Conservation (phyloP, 2,329 filamentous ascomycete species). For the Fonsecaea multimorphosa region DNA sequence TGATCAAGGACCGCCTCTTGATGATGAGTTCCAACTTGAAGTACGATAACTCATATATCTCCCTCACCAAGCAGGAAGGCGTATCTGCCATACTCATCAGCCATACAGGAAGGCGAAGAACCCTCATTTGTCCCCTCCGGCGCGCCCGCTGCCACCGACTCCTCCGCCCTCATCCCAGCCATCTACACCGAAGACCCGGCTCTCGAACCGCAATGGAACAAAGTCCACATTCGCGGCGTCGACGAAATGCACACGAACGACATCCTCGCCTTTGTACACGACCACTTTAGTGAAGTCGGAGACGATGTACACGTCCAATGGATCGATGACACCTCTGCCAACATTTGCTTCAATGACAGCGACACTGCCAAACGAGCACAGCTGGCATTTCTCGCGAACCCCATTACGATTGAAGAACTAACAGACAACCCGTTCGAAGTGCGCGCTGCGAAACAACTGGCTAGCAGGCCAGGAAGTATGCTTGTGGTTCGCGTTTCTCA, state of each 20-base stretch:
- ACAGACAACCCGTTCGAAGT: conserved; percentile 67
- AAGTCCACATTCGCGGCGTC: conserved; percentile 83
- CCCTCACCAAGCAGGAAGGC: not conserved
- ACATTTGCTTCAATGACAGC: conserved; percentile 73
- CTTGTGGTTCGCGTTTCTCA: conserved; percentile 78
- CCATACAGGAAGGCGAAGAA: conserved; percentile 40
- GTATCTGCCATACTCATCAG: conserved; percentile 24
- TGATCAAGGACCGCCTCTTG: conserved; percentile 34
- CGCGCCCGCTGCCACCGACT: conserved; percentile 21
- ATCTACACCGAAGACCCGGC: conserved; percentile 40
- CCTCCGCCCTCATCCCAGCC: conserved; percentile 34
- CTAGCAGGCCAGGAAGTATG: conserved; percentile 70
- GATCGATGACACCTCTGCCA: conserved; percentile 92
- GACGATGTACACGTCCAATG: conserved; percentile 74
- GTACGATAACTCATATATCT: conserved; percentile 28
- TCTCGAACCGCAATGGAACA: conserved; percentile 52
- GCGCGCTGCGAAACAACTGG: conserved; percentile 71
- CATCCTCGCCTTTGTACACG: conserved; percentile 74
- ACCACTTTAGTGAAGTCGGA: conserved; percentile 64
- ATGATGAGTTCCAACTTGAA: conserved; percentile 39
- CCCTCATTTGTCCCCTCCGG: conserved; percentile 37
- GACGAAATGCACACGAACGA: conserved; percentile 81
- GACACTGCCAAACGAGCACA: conserved; percentile 63
- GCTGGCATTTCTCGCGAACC: conserved; percentile 51
- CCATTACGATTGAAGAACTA: conserved; percentile 45